Percentiles rank a stretch among this genome's conserved stretches.
phyloP scores from a whole-genome alignment of 2,329 filamentous ascomycete genomes.

The Blastomyces parvus region DNA sequence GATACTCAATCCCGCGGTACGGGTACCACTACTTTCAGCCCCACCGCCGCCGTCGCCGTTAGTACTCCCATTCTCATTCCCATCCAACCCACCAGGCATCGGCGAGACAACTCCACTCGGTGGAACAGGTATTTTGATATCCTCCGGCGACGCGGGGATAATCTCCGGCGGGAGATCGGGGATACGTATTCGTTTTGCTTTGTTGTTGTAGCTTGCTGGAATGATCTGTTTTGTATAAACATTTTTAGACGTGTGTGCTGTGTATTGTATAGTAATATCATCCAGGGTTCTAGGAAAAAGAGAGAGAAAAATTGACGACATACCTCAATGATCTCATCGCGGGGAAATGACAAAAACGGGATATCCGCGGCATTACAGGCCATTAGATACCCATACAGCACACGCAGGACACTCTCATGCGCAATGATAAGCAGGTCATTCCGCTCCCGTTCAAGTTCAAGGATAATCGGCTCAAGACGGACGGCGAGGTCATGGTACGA shows the following conservation, averaged over 20 bases:
- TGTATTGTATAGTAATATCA: neutral
- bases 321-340: constrained; percentile 92
- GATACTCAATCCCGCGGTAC: constrained; percentile 10
- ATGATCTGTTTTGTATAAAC: constrained; percentile 54
- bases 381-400: constrained; percentile 97
- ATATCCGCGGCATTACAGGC: constrained; percentile 95
- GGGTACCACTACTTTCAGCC: neutral
- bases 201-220: constrained; percentile 93
- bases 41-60: neutral
- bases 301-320: constrained; percentile 10
- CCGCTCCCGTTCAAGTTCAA: constrained; percentile 92
- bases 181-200: constrained; percentile 83
- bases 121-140: constrained; percentile 68
- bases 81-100: constrained; percentile 32
- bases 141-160: constrained; percentile 68
- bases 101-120: constrained; percentile 43
- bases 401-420: constrained; percentile 92
- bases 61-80: constrained; percentile 20
- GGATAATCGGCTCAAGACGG: constrained; percentile 90
- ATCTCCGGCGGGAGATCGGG: constrained; percentile 56
- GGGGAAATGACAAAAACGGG: constrained; percentile 82
- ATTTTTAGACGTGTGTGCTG: neutral
- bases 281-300: neutral
- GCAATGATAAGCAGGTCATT: constrained; percentile 97
- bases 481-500: constrained; percentile 99